Base-by-base conservation (phyloP, 495 filamentous ascomycete genomes). In the Hamigera avellanea region DNA sequence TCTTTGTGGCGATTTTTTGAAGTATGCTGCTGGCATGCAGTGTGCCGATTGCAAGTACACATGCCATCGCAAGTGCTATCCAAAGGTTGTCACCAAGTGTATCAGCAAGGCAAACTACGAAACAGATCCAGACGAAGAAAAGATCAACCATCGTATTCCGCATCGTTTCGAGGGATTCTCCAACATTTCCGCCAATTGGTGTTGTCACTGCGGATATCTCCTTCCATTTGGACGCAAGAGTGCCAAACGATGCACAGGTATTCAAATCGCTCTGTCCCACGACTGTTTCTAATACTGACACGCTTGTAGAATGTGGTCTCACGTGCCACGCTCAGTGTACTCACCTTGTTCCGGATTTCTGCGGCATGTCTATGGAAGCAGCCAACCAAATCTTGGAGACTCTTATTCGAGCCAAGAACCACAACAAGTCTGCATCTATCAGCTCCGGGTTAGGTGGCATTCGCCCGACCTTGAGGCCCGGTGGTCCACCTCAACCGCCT, bases 1-100 rank as follows among this genome's bases (percentile, higher is more conserved):
- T 21, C 76, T 96, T 14, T 99, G 91, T 59, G 93, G 89, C 37
- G 93, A 96, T 39, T 95, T 96, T 50, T 78, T 99, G 62, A 96
- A 95, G 54, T 96, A 96, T 61, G 88, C 88, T 19, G 83, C 91
- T 12, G 93, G 91, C 31, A 95, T 96, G 89, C 91, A 99, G 64
- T 99, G 91, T 56, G 81, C 89, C 41, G 91, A 99, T 62, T 99
- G 91, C 85, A 96, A 95, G 61, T 95, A 95, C 53, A 96, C 91
- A 14, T 96, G 93, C 59, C 91, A 99, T 57, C 85, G 83, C 53
- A 94, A 93, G 57, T 99, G 91, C 57, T 96, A 95, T 52, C 64
- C 70, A 8, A 93, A 88, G 54, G 91, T 99, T n/a, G 93, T 99
- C 50, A 96, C 91, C 37, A 99, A 99, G 58, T 99, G 91, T 65